Evolutionary conservation across 495 filamentous ascomycete genomes (phyloP).

Genomic region (Glutinoglossum americanum): DNA sequence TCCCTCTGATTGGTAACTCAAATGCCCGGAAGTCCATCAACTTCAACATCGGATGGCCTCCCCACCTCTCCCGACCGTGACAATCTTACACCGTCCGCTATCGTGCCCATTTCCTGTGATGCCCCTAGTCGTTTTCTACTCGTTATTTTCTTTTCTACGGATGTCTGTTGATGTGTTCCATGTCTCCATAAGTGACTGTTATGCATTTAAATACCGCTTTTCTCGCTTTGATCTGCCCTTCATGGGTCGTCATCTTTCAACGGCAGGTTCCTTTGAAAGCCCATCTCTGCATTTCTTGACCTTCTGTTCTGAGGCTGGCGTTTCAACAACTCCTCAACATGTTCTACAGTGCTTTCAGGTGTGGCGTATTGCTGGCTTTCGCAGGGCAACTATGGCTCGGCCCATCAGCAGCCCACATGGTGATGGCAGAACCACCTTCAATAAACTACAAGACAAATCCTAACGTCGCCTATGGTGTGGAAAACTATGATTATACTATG

Average conservation of each 20-base stretch:
- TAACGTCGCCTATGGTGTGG: not conserved
- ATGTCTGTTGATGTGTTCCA: not conserved
- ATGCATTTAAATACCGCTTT: not conserved
- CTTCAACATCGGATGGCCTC: not conserved
- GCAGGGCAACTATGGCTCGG: not conserved
- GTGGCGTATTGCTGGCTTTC: not conserved
- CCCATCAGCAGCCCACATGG: slow-evolving; percentile 1
- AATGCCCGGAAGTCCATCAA: not conserved
- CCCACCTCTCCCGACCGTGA: not conserved
- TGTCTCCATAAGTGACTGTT: not conserved
- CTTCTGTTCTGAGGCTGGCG: not conserved
- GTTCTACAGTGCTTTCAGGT: not conserved
- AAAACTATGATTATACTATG: not conserved
- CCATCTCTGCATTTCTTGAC: not conserved
- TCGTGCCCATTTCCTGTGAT: not conserved
- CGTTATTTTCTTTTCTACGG: not conserved
- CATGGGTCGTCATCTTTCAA: not conserved
- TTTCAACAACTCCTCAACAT: not conserved
- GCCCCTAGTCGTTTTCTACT: not conserved
- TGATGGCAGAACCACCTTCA: not conserved
- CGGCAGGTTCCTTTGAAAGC: not conserved
- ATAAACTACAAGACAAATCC: not conserved
- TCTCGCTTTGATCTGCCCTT: not conserved
- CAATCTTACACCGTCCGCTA: not conserved
- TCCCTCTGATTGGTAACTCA: not conserved